Evolutionary conservation across 2,329 filamentous ascomycete species (phyloP), one percentile per base, ranked within the genome.

Genomic region (Fusarium sp.): DNA sequence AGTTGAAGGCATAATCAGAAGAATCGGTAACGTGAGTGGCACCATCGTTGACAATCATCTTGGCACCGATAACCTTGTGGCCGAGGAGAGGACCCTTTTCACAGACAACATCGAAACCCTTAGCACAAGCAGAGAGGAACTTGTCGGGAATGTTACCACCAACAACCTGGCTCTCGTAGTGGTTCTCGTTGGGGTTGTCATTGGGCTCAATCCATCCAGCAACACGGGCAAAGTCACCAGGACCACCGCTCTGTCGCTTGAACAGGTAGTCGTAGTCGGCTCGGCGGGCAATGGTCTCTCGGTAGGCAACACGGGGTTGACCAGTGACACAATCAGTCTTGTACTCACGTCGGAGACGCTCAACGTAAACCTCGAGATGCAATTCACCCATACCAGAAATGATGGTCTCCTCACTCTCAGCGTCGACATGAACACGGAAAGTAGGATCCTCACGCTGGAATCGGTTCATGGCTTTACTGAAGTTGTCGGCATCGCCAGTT

Each of bases 401-500:
- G 77, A 99, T 97, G 47, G 95, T 98, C 84, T 99, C 93, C 77
- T 97, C 92, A 69, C 92, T 95, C 83, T 99, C 96, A 18, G 89
- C 82, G 77, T 99, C 96, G 75, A 97, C 94, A 75, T 93, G 92
- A 37, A 99, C 93, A 55, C 96, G 90, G 89, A 99, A 99, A 15
- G 96, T 99, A 6, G 96, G 96, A 76, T 99, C 96, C 82, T 99
- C 96, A 69, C 96, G 92, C 82, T 98, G 95, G 88, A 99, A 99
- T 73, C 96, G 93, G 80, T 95, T 96, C 90, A 99, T 98, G 73
- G 96, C 96, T 84, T 99, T 99, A 77, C 91, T 94, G 86, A 99
- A 99, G 84, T 97, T 96, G 78, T 93, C 90, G 61, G 92, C 90
- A 76, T 99, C 95, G 79, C 93, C 96, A 78, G 88, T 94, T 79